Base-by-base conservation (phyloP, 2,329 filamentous ascomycete genomes). In the Dothistroma septosporum region DNA sequence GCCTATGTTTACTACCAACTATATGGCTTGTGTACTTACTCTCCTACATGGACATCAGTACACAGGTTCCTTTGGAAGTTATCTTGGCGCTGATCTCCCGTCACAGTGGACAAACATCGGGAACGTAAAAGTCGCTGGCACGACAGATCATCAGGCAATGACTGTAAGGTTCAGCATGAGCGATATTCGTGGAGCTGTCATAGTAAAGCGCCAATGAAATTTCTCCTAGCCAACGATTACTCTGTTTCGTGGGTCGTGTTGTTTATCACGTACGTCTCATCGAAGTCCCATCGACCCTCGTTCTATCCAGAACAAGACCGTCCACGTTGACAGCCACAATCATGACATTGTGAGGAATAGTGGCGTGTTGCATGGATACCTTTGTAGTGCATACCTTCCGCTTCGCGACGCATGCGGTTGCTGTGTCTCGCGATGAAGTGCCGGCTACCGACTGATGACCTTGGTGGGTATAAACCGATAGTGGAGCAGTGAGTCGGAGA, bases 261-360 rank as follows among this genome's bases (percentile, higher is more conserved):
- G 55, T 66, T 66, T 56, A 50, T 68, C 31, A 68, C 66, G 7
- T 68, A 85, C 66, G 77, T 85, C 66, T 81, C 14, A 83, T 80
- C 63, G 81, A 84, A 66, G 76, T 82, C 0, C 82, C 82, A 0
- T 81, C 78, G 57, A 84, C 83, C 70, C 78, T 84, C 69, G 73
- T 83, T n/a, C 74, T 85, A 28, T 76, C 78, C 37, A 76, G 76
- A 41, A 77, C 77, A 19, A 75, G 76, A 48, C 82, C 82, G 0
- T 82, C 79, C 0, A 67, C 80, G n/a, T 84, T 81, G 67, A 70
- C 82, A 1, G 77, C 81, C 0, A 66, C 69, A 8, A 80, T 83
- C 65, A 83, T 86, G 83, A 53, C 50, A 12, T 31, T 53, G 1
- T 53, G 50, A 28, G 78, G 80, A 31, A 66, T 68, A 0, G 68